A percentile compares a stretch with the other conserved stretches of the same genome.
Evolutionary conservation across 208 protist species (phyloP).

Genomic region (Novymonas esmeraldas): DNA sequence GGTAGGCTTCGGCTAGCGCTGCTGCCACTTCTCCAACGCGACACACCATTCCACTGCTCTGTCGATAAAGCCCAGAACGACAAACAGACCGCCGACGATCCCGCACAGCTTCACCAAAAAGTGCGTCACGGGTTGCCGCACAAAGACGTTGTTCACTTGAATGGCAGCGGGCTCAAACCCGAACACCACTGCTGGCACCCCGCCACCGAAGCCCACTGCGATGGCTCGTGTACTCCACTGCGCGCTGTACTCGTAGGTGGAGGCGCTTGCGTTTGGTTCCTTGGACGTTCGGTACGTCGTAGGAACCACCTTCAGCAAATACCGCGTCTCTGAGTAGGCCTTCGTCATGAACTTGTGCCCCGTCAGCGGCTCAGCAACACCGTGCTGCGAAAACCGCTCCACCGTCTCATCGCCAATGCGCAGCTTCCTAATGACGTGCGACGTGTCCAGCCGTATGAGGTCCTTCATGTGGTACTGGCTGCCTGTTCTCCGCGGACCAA

Average conservation of each 20-base stretch:
- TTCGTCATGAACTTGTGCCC: slow-evolving; percentile 29
- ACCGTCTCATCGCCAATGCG: slow-evolving; percentile 66
- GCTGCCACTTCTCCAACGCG: not conserved
- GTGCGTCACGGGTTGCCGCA: slow-evolving; percentile 57
- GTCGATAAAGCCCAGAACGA: slow-evolving; percentile 79
- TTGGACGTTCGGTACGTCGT: slow-evolving; percentile 56
- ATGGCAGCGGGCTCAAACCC: slow-evolving; percentile 68
- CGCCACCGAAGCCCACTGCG: slow-evolving; percentile 28
- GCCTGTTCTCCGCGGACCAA: slow-evolving; percentile 53
- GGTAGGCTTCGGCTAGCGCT: not conserved
- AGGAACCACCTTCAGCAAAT: slow-evolving; percentile 70
- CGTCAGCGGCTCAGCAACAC: slow-evolving; percentile 47
- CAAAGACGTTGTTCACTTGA: slow-evolving; percentile 81
- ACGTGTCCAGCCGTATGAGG: slow-evolving; percentile 57
- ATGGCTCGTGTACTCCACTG: slow-evolving; percentile 44
- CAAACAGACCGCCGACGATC: slow-evolving; percentile 90
- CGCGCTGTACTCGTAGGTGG: slow-evolving; percentile 78
- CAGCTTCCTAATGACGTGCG: slow-evolving; percentile 73
- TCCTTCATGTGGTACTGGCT: slow-evolving; percentile 39
- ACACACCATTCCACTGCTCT: slow-evolving; percentile 34
- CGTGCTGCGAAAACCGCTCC: slow-evolving; percentile 58
- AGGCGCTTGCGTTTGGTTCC: slow-evolving; percentile 5
- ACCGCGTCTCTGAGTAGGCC: slow-evolving; percentile 48
- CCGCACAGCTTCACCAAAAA: slow-evolving; percentile 84
- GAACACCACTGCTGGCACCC: slow-evolving; percentile 57